Percentiles rank a stretch among this genome's conserved stretches.
Evolutionary conservation across 2,329 filamentous ascomycete genomes (phyloP).

Genomic region (Seiridium cupressi): DNA sequence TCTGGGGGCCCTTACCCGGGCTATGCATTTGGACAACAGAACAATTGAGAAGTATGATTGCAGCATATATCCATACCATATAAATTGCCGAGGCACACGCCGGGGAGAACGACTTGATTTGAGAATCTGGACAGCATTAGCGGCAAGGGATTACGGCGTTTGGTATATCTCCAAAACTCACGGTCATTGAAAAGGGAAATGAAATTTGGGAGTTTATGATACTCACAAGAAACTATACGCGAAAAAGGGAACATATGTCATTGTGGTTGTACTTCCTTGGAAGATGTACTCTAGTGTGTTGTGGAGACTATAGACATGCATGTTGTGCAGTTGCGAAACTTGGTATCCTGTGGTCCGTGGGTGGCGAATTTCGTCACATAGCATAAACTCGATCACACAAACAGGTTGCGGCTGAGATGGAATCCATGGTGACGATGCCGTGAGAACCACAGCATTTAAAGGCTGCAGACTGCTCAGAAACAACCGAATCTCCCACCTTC

Average conservation of each 20-base stretch:
- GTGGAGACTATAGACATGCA: neutral
- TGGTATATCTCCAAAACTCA: neutral
- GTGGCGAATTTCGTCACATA: neutral
- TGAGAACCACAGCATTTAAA: neutral
- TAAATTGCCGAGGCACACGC: constrained; percentile 6
- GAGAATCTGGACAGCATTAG: neutral
- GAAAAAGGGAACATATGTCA: neutral
- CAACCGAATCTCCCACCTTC: neutral
- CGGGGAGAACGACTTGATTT: neutral
- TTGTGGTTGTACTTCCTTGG: neutral
- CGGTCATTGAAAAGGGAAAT: neutral
- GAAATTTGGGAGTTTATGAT: too few relatives aligned
- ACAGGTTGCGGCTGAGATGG: neutral
- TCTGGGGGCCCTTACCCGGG: constrained; percentile 34
- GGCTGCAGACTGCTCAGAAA: neutral
- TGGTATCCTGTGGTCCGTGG: neutral
- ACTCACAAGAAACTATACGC: too few relatives aligned
- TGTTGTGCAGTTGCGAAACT: neutral
- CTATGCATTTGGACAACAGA: constrained; percentile 14
- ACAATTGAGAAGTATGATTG: constrained; percentile 11
- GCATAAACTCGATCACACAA: neutral
- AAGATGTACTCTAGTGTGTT: neutral
- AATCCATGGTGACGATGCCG: neutral
- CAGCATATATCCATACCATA: neutral
- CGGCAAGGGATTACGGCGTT: neutral